phyloP scores from a whole-genome alignment of 176 grass and related monocot genomes.

The Carex parvula region DNA sequence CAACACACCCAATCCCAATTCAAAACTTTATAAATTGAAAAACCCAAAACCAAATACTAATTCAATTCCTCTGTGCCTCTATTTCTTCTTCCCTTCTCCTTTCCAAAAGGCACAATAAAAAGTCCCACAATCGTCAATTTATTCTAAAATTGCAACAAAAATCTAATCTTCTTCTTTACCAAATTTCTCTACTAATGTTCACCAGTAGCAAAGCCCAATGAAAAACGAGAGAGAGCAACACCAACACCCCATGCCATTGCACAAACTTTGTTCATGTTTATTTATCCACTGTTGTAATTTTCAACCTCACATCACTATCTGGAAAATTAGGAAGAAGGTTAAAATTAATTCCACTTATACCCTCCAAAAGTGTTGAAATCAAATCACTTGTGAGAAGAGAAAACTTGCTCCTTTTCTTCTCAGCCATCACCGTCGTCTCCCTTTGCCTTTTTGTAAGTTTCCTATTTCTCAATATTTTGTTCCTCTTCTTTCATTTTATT shows the following conservation, averaged over 20 bases:
- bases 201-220: background rate
- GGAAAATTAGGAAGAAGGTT: background rate
- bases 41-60: background rate
- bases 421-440: background rate
- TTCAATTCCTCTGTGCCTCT: background rate
- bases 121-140: background rate
- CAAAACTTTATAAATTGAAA: too few relatives aligned
- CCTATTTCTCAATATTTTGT: background rate
- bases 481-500: background rate
- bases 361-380: constrained; percentile 14
- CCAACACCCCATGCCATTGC: background rate
- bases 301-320: background rate
- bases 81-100: background rate
- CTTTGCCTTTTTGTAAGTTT: background rate
- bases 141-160: background rate
- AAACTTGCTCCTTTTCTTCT: background rate
- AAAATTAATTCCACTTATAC: background rate
- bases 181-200: background rate
- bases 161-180: background rate
- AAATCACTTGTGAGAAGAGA: background rate
- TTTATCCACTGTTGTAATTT: background rate
- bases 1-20: too few relatives aligned
- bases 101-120: background rate
- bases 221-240: background rate
- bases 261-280: background rate